Percentiles rank a stretch among this genome's conserved stretches.
These are phyloP conservation scores for Hyphopichia buzzinii DNA, from an alignment of 1,139 yeast genomes.

Conservation along the genomic window DNA sequence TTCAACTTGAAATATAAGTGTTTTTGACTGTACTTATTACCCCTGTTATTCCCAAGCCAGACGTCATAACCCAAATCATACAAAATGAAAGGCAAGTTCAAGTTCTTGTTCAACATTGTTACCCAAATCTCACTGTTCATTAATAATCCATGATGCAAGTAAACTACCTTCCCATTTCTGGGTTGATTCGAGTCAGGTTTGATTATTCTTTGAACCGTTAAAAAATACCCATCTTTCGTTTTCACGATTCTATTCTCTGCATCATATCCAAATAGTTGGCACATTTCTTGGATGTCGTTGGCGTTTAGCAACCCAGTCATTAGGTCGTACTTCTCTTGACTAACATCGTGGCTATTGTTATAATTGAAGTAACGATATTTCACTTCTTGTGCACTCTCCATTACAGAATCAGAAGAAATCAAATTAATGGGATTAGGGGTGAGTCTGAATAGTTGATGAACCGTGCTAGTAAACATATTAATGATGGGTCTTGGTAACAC, in stretches of 20 bases:
- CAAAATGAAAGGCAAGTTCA: slow-evolving; percentile 71
- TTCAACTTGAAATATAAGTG: slow-evolving; percentile 39
- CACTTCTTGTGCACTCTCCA: slow-evolving; percentile 3
- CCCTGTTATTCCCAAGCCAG: slow-evolving; percentile 91
- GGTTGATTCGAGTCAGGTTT: slow-evolving; percentile 9
- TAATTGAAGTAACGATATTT: slow-evolving; percentile 11
- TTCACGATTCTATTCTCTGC: slow-evolving; percentile 39
- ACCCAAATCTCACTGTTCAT: slow-evolving; percentile 94
- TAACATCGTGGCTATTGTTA: slow-evolving; percentile 10
- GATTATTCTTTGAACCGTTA: slow-evolving; percentile 33
- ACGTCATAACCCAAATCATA: slow-evolving; percentile 85
- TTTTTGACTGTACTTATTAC: slow-evolving; percentile 75
- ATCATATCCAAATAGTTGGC: slow-evolving; percentile 36
- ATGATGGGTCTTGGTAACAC: slow-evolving; percentile 34
- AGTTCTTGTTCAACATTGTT: slow-evolving; percentile 58
- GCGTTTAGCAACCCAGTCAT: slow-evolving; percentile 36
- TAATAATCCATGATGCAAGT: slow-evolving; percentile 85
- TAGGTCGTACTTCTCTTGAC: slow-evolving; percentile 21
- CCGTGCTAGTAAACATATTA: slow-evolving; percentile 24
- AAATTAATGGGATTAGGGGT: slow-evolving; percentile 31
- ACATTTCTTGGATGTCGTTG: slow-evolving; percentile 33
- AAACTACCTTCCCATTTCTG: slow-evolving; percentile 52
- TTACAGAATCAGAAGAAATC: slow-evolving; percentile 6
- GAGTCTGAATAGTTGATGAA: slow-evolving; percentile 26
- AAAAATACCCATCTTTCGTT: slow-evolving; percentile 38